These are phyloP conservation scores for Starmerella gropengiesseri DNA, from an alignment of 805 yeast genomes.

Conservation along the genomic window DNA sequence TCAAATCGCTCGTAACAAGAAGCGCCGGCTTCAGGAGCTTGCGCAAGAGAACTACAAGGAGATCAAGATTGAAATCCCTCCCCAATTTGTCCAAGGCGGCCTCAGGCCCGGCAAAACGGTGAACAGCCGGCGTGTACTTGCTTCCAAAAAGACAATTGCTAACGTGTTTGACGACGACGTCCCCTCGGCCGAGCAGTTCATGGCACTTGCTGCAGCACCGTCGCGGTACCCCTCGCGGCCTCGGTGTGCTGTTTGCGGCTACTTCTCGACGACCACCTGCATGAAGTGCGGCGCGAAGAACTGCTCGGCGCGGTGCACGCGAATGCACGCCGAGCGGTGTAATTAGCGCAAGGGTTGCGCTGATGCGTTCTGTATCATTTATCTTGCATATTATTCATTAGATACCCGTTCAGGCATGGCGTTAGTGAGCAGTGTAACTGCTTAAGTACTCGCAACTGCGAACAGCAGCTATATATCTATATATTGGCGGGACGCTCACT, in stretches of 20 bases:
- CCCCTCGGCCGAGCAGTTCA: constrained; percentile 25
- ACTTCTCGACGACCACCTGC: constrained; percentile 30
- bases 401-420: background rate
- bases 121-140: constrained; percentile 31
- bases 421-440: too few relatives aligned
- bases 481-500: background rate
- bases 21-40: constrained; percentile 22
- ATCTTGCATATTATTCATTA: background rate
- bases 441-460: background rate
- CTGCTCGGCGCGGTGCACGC: constrained; percentile 31
- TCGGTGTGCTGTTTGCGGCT: constrained; percentile 35
- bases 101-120: constrained; percentile 25
- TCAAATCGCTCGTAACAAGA: constrained; percentile 18
- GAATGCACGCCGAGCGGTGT: constrained; percentile 26
- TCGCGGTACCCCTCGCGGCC: constrained; percentile 31
- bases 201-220: constrained; percentile 28
- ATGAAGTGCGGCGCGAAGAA: constrained; percentile 31
- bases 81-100: constrained; percentile 23
- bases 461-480: background rate
- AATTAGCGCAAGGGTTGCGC: background rate
- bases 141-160: constrained; percentile 31
- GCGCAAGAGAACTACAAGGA: constrained; percentile 23
- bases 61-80: constrained; percentile 23
- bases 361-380: background rate
- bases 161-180: constrained; percentile 36